Base-by-base conservation (phyloP, 2,329 filamentous ascomycete species). In the Gaeumannomyces sp. region DNA sequence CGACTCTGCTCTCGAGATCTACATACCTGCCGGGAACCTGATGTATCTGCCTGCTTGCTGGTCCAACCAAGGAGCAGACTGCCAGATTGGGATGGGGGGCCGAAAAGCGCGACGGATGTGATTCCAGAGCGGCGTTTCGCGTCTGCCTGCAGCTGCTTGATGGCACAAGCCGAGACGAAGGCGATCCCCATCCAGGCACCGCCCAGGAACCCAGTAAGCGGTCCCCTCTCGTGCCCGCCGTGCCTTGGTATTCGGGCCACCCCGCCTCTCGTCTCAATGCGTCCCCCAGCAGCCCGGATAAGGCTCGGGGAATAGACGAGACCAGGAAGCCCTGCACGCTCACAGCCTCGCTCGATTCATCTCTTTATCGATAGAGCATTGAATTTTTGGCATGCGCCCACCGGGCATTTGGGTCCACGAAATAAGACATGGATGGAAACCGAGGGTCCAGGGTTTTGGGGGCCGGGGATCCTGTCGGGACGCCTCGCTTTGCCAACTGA, bases 221-320 rank as follows among this genome's bases (percentile, higher is more conserved):
- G 22, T 50, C 45, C 22, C 45, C 19, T 53, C 45, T n/a, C 7
- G 13, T 25, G 19, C 45, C 45, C 45, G 22, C n/a, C 8, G 8
- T 53, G 45, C 45, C 45, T 53, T 19, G 45, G 19, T 53, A 25
- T 53, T 53, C 45, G 45, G 45, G 22, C 14, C 19, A n/a, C 45
- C 45, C 45, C 45, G 45, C 45, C 45, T 45, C 38, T 53, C 45
- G 45, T 53, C 45, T 53, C 45, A 53, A 53, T 53, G 45, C 45
- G 45, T 53, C 22, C 45, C 45, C 45, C 22, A 19, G 45, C 45
- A n/a, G 45, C 22, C 22, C 45, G 45, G 45, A n/a, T 53, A 53
- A 53, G 45, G 45, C 45, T 53, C 45, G 45, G 45, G 45, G 22
- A 53, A n/a, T n/a, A 53, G 22, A 53, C 19, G 45, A n/a, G 45